Percentiles rank a stretch among this genome's conserved stretches.
Conservation (phyloP, 176 grass and related monocot species). For the Aegilops speltoides region DNA sequence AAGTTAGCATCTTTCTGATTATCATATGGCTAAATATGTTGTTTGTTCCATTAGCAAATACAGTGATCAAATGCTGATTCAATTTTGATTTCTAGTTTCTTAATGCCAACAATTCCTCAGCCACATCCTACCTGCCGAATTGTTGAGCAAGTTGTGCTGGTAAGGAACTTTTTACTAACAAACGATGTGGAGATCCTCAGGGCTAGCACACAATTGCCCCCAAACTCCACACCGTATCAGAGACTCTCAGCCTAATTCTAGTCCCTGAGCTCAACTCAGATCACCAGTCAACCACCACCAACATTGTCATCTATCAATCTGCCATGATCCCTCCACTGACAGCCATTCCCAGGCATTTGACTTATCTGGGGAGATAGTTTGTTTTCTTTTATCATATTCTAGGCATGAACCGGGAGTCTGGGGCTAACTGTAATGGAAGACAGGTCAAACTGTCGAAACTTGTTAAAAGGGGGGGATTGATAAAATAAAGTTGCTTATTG, state of each 20-base stretch:
- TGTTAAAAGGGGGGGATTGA: not conserved
- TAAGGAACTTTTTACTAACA: not conserved
- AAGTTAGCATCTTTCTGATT: slow-evolving; percentile 52
- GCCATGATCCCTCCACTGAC: not conserved
- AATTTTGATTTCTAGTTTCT: slow-evolving; percentile 19
- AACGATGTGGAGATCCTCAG: not conserved
- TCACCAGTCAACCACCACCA: not conserved
- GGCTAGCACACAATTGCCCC: not conserved
- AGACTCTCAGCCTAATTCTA: not conserved
- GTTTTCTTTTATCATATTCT: not conserved
- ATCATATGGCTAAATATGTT: not conserved
- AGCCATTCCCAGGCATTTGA: not conserved
- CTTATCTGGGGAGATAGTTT: not conserved
- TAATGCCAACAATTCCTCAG: slow-evolving; percentile 13
- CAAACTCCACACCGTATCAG: not conserved
- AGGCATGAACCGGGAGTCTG: not conserved
- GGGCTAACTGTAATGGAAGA: not conserved
- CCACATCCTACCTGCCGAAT: not conserved
- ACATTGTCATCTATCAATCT: not conserved
- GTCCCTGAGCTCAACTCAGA: not conserved
- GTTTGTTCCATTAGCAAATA: not conserved
- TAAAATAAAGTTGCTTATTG: slow-evolving; percentile 7
- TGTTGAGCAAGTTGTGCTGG: not conserved
- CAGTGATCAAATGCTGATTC: not conserved
- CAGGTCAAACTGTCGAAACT: not conserved